Base-by-base conservation (phyloP, 2,329 filamentous ascomycete genomes). In the Thelonectria olida region DNA sequence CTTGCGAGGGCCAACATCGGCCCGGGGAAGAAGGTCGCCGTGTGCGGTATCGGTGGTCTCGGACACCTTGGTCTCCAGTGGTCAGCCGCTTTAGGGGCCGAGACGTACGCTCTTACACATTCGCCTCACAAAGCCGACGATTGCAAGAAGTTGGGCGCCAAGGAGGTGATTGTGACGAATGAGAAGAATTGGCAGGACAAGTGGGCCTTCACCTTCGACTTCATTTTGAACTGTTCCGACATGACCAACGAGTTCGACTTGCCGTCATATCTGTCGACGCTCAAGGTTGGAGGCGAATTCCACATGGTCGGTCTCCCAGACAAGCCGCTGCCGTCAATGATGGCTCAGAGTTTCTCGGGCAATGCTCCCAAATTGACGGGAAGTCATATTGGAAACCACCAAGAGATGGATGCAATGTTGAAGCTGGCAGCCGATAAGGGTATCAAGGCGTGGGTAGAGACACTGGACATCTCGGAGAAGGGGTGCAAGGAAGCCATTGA, bases 1-100 rank as follows among this genome's bases (percentile, higher is more conserved):
- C 77, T 96, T 15, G 84, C 84, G 50, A 84, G 89, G 25, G 88
- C 91, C 34, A 87, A 86, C 2, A 84, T 87, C 31, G 91, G 91
- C 0, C 88, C 89, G 0, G 91, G 91, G 5, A 92, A 91, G 75
- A 82, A 78, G 4, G 89, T 95, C 0, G 91, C 88, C 0, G 85
- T 95, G 25, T 54, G 80, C 12, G 91, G 91, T 7, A 81, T 94
- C 12, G 91, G 91, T 7, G 91, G 91, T 0, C 77, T 93, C 0
- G 91, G 91, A 0, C 91, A 95, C 73, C 87, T 93, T 65, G 92
- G 86, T 0, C 74, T 95, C 13, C 80, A 92, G 61, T 93, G 87
- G 74, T 88, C 91, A 1, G 88, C 85, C 67, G 91, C 91, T 1
- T 78, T 95, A 1, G 89, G 88, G 9, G 89, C 88, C 23, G 88